Base-by-base conservation (phyloP, 2,329 filamentous ascomycete genomes). In the Cercospora sojina region DNA sequence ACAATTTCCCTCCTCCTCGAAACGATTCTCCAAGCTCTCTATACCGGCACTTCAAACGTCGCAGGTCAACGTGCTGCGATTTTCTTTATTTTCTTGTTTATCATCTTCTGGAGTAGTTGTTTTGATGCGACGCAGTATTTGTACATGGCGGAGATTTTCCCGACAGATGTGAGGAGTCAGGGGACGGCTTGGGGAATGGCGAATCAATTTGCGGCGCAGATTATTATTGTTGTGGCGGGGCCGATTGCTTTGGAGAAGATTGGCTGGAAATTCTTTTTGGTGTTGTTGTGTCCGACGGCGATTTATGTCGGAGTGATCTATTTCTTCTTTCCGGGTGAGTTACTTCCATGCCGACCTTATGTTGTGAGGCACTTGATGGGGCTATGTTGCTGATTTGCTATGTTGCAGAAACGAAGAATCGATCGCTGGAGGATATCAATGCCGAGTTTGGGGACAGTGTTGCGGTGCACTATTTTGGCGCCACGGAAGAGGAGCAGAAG, bases 71-170 rank as follows among this genome's bases (percentile, higher is more conserved):
- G 80, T 0, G 74, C 83, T 2, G 79, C 78, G 1, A 78, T 83
- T 72, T 79, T 82, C 49, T 82, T 80, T 71, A 75, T 82, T 55
- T 83, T 77, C 73, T 79, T 78, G 62, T 77, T 76, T 35, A 78
- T 77, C 63, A 79, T 81, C 70, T 80, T 76, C 70, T 82, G 79
- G 76, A 60, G 58, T 25, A 23, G 32, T 10, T 77, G 76, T 56
- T 81, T 78, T 35, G 82, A 83, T 65, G 82, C 82, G 2, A 82
- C 79, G 16, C 81, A 82, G 73, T 83, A 82, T 65, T 74, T 70
- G 5, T 70, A 69, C 25, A 76, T 81, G 31, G 77, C 77, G 2
- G 81, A 83, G 72, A 83, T 83, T 18, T 82, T 81, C 72, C 81
- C 80, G 3, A 82, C 76, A 18, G 76, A 79, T 65, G 69, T 80